Conservation (phyloP, 441 rosid genomes). For the Mallotus japonicus region DNA sequence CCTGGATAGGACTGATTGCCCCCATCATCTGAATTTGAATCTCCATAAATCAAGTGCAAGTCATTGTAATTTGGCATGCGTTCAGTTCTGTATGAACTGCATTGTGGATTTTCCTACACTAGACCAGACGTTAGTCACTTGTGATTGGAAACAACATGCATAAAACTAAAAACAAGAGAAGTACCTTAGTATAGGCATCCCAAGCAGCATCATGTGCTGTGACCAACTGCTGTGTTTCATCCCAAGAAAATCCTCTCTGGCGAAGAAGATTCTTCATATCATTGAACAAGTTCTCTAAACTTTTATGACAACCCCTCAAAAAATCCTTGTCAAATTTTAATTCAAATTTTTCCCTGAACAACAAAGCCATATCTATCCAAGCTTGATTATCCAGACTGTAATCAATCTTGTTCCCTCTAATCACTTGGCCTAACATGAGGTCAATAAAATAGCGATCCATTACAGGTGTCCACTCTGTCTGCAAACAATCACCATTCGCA, state of each 20-base stretch:
- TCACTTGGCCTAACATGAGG: conserved; percentile 47
- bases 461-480: conserved; percentile 42
- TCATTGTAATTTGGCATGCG: conserved; percentile 42
- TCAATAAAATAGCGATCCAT: conserved; percentile 53
- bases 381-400: conserved; percentile 32
- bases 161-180: conserved; percentile 27
- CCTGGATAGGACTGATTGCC: conserved; percentile 22
- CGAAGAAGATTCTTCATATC: conserved; percentile 37
- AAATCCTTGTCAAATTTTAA: conserved; percentile 32
- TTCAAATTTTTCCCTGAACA: conserved; percentile 47
- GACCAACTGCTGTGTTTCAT: conserved; percentile 42
- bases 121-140: conserved; percentile 26
- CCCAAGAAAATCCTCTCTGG: conserved; percentile 41
- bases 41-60: conserved; percentile 53
- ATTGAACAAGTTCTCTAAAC: conserved; percentile 37
- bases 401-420: conserved; percentile 34
- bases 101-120: conserved; percentile 49
- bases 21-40: conserved; percentile 29
- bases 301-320: conserved; percentile 32
- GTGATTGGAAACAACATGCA: neutral
- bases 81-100: conserved; percentile 29
- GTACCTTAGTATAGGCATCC: conserved; percentile 44
- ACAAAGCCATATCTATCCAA: conserved; percentile 40
- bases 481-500: conserved; percentile 30
- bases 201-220: conserved; percentile 42